Base-by-base conservation (phyloP, 1,284 basidiomycete species). In the Inonotus hispidus region DNA sequence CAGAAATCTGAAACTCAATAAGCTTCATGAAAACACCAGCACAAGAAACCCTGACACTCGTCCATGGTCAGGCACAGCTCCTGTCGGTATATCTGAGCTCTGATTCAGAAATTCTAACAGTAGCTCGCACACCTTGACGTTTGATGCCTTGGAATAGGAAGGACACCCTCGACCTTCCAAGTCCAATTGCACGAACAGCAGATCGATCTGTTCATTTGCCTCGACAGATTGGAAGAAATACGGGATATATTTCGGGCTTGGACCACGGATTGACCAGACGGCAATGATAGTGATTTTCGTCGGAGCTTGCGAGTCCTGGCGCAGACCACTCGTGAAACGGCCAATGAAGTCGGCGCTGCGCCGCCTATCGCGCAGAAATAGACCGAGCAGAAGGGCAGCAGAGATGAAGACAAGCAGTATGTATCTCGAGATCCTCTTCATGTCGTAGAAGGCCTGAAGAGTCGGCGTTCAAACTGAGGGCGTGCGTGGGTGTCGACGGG, bases 201-300 rank as follows among this genome's bases (percentile, higher is more conserved):
- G 49, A 37, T 61, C 59, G 41, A 64, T 32, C 37, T 64, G 52
- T 16, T 55, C 54, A 46, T 64, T 64, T 29, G 59, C 63, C 37
- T 64, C 63, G 41, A 64, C 63, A 8, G 63, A 64, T 38, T 57
- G 53, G 39, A 64, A 61, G 32, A 64, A 64, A 39, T 61, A 61
- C 11, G 63, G 63, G 6, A 61, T 14, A 45, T 64, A 64, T 19
- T 27, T 55, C 2, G 63, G 63, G 25, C 45, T 27, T 1, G 19
- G 27, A n/a, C 59, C 59, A 16, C 47, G 52, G n/a, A 46, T 49
- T 21, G 46, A 23, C 63, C 63, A 64, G 39, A 64, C 46, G 14
- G 56, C 54, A 37, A 61, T 43, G 19, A 43, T 21, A 6, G 41
- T 43, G n/a, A 43, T 43, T 21, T 43, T 43, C 16, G 41, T 16